Evolutionary conservation across 371 early-diverging fungal species (phyloP), one percentile per base, ranked within the genome.

Genomic region (Mucor saturninus): DNA sequence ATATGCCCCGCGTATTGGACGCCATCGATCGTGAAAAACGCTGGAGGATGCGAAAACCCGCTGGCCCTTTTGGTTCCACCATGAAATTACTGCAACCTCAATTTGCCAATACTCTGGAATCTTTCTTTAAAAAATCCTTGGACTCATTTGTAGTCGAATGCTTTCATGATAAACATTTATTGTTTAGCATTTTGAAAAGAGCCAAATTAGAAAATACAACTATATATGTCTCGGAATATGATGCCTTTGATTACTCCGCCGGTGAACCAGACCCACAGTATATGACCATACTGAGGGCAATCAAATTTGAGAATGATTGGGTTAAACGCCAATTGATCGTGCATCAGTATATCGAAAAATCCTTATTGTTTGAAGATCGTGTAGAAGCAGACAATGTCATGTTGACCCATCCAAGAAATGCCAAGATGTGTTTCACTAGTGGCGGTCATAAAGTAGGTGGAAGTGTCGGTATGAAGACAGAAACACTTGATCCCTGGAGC

Each of bases 41-140:
- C 66, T 82, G 76, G 61, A 80, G 83, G 8, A 70, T 66, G 14
- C 62, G 75, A 31, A 67, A 70, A 21, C 98, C 98, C 2, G 67
- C 95, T 7, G 98, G 98, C 0, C 98, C 98, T 0, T 63, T 96
- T 28, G 98, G 97, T 21, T 66, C 77, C 30, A 87, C 81, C 54
- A 65, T 95, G 31, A 86, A 85, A 58, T 69, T 96, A n/a, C 77
- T 75, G 51, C 59, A 88, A 26, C 81, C 81, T 4, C 72, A 86
- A 57, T 97, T 85, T 82, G 74, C 85, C 0, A 68, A 79, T 4
- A 78, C 86, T 1, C 72, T 96, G 31, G 96, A 97, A 65, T 74
- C 87, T 1, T 72, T 89, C 2, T 73, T 97, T 14, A 89, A 91
- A 42, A 72, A 69, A 13, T 50, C 69, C 0, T 69, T 97, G 64